Base-by-base conservation (phyloP, 495 filamentous ascomycete genomes). In the Aspergillus taichungensis region DNA sequence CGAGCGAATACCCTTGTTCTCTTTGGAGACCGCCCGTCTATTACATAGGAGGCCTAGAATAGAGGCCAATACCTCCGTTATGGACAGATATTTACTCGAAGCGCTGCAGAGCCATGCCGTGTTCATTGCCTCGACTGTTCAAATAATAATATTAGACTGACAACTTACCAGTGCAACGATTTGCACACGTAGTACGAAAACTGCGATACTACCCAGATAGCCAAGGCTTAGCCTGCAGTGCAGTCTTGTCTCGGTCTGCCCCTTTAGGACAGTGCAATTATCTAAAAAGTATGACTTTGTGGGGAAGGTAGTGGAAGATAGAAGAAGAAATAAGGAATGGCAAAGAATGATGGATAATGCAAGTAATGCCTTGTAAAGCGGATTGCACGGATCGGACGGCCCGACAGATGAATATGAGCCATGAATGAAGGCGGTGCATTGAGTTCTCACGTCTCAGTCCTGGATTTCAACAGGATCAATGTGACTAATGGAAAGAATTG, bases 51-150 rank as follows among this genome's bases (percentile, higher is more conserved):
- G 18, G 18, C 18, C 18, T 24, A 1, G 18, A 24, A 24, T 24
- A 24, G 18, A 24, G 18, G 4, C 18, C 18, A 24, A 24, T 24
- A 24, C 18, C 18, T 24, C 18, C 18, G 18, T 24, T 4, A 1
- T 24, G 18, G 18, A 24, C 18, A 18, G 33, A 33, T 42, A 42
- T 45, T 43, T 35, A 30, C 46, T 53, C 51, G 46, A 53, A 49
- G 51, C 51, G 51, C 46, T 53, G 51, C 51, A 49, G 46, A 53
- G 51, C 51, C 51, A 53, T 49, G 51, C 43, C 46, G 38, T 49
- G 1, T 24, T 24, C 18, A 24, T 24, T 24, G 18, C 18, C 18
- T 24, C 18, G 18, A 24, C 18, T 24, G 18, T 24, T 4, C 18
- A 24, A 24, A 4, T n/a, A 24, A 24, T 4, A 24, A 24, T 24